Conservation (phyloP, 2,329 filamentous ascomycete genomes). For the Helminthosporium solani region DNA sequence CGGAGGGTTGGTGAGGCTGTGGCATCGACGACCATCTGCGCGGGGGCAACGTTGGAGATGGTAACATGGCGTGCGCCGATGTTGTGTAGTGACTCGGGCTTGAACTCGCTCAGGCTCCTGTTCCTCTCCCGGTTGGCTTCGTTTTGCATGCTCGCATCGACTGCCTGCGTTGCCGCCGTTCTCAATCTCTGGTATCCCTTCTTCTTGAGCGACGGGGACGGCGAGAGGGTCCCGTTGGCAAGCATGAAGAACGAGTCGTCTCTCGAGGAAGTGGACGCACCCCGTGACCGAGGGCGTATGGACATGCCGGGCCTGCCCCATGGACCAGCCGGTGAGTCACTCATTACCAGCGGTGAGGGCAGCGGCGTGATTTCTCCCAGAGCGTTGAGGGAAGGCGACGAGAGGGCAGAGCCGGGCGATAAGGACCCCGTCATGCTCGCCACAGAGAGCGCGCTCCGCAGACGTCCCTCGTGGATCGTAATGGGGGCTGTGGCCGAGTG, state of each 20-base stretch:
- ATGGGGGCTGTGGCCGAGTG: constrained; percentile 42
- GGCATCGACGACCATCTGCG: constrained; percentile 51
- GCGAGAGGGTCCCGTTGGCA: constrained; percentile 33
- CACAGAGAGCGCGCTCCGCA: constrained; percentile 46
- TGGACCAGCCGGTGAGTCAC: constrained; percentile 42
- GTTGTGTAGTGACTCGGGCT: constrained; percentile 68
- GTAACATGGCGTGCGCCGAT: constrained; percentile 70
- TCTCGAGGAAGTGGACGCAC: constrained; percentile 30
- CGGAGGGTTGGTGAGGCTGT: constrained; percentile 58
- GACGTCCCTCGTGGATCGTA: constrained; percentile 37
- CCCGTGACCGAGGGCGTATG: constrained; percentile 38
- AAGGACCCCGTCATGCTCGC: constrained; percentile 48
- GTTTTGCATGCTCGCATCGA: constrained; percentile 33
- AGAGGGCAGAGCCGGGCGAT: constrained; percentile 48
- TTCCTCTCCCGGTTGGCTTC: constrained; percentile 62
- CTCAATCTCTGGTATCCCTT: constrained; percentile 50
- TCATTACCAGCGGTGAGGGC: constrained; percentile 50
- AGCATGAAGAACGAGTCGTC: constrained; percentile 37
- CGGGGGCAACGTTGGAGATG: constrained; percentile 52
- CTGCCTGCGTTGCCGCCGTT: constrained; percentile 43
- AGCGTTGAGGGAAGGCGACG: constrained; percentile 51
- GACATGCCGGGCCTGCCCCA: constrained; percentile 42
- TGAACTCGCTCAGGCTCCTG: constrained; percentile 85
- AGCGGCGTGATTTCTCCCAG: constrained; percentile 54
- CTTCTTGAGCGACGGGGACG: constrained; percentile 46